Evolutionary conservation across 306 rosid genomes (phyloP).

Genomic region (Cicer judaicum): DNA sequence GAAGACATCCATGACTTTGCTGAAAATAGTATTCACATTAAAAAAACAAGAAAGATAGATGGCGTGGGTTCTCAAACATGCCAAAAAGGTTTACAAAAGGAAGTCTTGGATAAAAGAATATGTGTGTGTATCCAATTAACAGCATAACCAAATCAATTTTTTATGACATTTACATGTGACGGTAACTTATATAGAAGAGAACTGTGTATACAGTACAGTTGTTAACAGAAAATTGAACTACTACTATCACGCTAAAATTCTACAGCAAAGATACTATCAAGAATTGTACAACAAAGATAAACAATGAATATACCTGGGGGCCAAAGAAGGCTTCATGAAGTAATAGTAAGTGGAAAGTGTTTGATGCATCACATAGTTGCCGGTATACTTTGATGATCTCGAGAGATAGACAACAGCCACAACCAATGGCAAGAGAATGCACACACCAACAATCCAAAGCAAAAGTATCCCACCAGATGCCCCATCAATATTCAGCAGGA

Average conservation of each 20-base stretch:
- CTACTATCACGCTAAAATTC: background rate
- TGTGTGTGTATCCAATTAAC: background rate
- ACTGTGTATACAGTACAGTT: background rate
- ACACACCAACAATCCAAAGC: slow-evolving; percentile 95
- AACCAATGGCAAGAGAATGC: slow-evolving; percentile 96
- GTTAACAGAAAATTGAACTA: background rate
- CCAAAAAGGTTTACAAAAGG: background rate
- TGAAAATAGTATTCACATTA: slow-evolving; percentile 43
- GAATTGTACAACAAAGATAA: background rate
- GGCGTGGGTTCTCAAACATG: background rate
- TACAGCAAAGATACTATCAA: too few species aligned
- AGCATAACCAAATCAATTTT: background rate
- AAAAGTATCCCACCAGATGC: slow-evolving; percentile 94
- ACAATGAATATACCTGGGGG: slow-evolving; percentile 72
- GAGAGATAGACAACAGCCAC: slow-evolving; percentile 95
- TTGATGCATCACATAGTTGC: slow-evolving; percentile 98
- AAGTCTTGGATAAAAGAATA: background rate
- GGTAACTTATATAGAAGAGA: background rate
- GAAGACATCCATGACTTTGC: slow-evolving; percentile 99
- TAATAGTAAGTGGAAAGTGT: slow-evolving; percentile 84
- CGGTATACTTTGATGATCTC: slow-evolving; percentile 90
- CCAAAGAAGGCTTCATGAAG: slow-evolving; percentile 95
- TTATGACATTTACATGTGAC: background rate
- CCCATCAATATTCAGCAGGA: slow-evolving; percentile 83
- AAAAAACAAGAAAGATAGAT: background rate